Base-by-base conservation (phyloP, 805 yeast genomes). In the Danielia reshetovae region DNA sequence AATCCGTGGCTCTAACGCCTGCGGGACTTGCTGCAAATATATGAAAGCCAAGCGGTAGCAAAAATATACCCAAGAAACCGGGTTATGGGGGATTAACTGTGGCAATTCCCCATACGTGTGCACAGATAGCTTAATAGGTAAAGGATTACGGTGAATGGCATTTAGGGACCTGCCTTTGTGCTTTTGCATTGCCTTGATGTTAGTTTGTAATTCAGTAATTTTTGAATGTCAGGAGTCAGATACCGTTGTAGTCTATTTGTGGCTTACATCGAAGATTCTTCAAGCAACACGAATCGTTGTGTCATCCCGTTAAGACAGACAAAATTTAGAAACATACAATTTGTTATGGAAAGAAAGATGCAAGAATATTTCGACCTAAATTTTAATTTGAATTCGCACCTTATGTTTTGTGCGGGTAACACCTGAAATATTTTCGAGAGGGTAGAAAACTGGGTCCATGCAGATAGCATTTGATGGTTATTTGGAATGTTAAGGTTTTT, bases 181-280 rank as follows among this genome's bases (percentile, higher is more conserved):
- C 52, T 62, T 65, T 32, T 51, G 59, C 65, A 59, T 60, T 33
- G 24, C 9, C 24, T 18, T 24, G 13, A 11, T 14, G 52, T 46
- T 49, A 44, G 52, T 51, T 37, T 24, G 12, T 3, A n/a, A 21
- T 15, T 26, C 12, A 4, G 17, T 13, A 15, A 31, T 17, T 18
- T 19, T 18, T 28, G 18, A 22, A 13, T 14, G 14, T 39, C 37
- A 35, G 35, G 26, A 48, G 29, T 83, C 95, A 85, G 95, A 85
- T 85, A 85, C 95, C 95, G 95, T 85, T 85, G 94, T 85, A 85
- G 95, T 85, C 95, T 80, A 74, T 75, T 75, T 74, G 81, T 72
- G 79, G 49, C 84, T 72, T 75, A 77, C 85, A 79, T 54, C 49
- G 77, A 58, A 27, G 35, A 38, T 41, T 45, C 58, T 51, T 54